Base-by-base conservation (phyloP, 2,329 filamentous ascomycete genomes). In the Alternaria panax region DNA sequence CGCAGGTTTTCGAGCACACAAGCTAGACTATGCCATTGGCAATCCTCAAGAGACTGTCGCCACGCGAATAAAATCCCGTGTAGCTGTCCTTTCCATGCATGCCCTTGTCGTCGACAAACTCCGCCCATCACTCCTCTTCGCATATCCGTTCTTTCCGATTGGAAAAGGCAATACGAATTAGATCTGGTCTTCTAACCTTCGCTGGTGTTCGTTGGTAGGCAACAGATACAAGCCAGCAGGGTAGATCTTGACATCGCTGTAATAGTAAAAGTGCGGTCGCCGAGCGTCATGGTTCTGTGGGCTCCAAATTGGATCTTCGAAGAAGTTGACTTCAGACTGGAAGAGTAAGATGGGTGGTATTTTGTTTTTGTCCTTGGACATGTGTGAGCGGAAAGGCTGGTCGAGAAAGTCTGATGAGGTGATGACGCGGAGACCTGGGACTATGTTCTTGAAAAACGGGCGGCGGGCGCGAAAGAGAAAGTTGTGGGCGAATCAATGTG, bases 381-480 rank as follows among this genome's bases (percentile, higher is more conserved):
- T 46, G 27, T 30, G 27, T 4, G 32, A 28, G 11, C 46, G 27
- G 16, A 40, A 55, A 16, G 43, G 48, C 32, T 57, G 54, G 22
- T 53, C 30, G 11, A 22, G 14, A 32, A 52, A 38, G 28, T 42
- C 51, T n/a, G 54, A 41, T 7, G 48, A 46, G 16, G 38, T 36
- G 28, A 56, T 43, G 18, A 50, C 25, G 28, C 41, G 32, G 18
- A 56, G 25, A 40, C 36, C 53, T 32, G 45, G 45, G n/a, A 36
- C 47, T 40, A 52, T 47, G 20, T 40, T 34, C 8, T 47, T 52
- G 7, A 52, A 52, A 27, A 22, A 47, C n/a, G 54, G 47, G 14
- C 22, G 36, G 36, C 47, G 47, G 22, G 47, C 47, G 25, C 28
- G 25, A 24, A 46, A 46, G 25, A 46, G 25, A 6, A 46, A 46